phyloP scores from a whole-genome alignment of 306 rosid species.

The Spatholobus suberectus region DNA sequence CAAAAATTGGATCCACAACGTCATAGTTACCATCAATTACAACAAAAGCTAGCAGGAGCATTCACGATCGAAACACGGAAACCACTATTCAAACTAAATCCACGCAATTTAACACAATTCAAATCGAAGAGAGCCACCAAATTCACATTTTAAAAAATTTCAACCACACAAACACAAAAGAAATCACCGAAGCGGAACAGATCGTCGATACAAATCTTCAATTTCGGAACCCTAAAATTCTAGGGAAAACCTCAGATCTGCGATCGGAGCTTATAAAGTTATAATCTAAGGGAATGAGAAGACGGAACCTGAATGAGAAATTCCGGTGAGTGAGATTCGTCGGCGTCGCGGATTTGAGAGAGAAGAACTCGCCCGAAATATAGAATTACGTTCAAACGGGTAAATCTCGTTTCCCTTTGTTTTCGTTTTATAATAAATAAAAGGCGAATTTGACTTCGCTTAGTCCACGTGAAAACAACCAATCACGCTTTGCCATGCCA shows the following conservation, averaged over 20 bases:
- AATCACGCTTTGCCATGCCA: conserved; percentile 32
- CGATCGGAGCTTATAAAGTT: background rate
- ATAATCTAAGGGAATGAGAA: background rate
- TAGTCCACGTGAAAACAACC: conserved; percentile 36
- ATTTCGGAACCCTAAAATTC: conserved; percentile 27
- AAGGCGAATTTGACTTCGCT: background rate
- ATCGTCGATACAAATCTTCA: background rate
- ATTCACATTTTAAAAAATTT: background rate
- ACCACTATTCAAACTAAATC: background rate
- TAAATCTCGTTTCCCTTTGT: background rate
- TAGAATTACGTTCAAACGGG: background rate
- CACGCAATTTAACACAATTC: background rate
- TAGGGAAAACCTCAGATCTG: background rate
- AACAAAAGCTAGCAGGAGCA: background rate
- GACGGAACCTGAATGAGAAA: conserved; percentile 18
- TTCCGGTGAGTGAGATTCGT: background rate
- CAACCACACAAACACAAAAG: background rate
- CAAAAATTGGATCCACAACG: conserved; percentile 1
- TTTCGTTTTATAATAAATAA: background rate
- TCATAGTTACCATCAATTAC: background rate
- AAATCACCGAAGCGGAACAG: background rate
- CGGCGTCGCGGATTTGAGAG: conserved; percentile 27
- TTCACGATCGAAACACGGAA: background rate
- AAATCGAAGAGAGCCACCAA: background rate
- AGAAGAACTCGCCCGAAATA: conserved; percentile 1